A percentile compares a stretch with the other conserved stretches of the same genome.
These are phyloP conservation scores for Stemphylium vesicarium DNA, from an alignment of 2,329 filamentous ascomycete species.

Conservation along the genomic window DNA sequence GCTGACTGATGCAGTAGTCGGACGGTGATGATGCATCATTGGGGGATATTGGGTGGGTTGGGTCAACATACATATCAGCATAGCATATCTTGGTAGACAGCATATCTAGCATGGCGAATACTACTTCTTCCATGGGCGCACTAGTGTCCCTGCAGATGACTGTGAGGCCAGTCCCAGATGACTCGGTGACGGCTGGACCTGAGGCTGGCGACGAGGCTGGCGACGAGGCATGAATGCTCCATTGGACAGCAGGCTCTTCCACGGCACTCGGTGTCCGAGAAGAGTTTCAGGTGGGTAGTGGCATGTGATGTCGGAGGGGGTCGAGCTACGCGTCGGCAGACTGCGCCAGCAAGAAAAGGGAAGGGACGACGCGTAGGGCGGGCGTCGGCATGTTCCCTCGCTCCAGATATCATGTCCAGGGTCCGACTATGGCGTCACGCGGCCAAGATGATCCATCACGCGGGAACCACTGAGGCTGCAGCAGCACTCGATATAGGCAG, in stretches of 20 bases:
- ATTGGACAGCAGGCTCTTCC: conserved; percentile 11
- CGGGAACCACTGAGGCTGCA: conserved; percentile 20
- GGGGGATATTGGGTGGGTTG: conserved; percentile 3
- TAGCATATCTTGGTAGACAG: conserved; percentile 9
- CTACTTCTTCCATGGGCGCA: not conserved
- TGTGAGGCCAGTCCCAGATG: conserved; percentile 17
- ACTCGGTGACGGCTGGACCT: conserved; percentile 10
- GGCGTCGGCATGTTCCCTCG: not conserved
- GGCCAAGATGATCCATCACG: conserved; percentile 21
- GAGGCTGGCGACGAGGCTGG: not conserved
- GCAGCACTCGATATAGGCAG: conserved; percentile 7
- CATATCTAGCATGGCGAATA: conserved; percentile 5
- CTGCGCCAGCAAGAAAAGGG: not conserved
- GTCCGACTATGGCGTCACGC: conserved; percentile 20
- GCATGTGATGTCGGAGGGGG: conserved; percentile 13
- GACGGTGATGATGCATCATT: not conserved
- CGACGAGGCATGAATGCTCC: not conserved
- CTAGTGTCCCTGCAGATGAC: conserved; percentile 22
- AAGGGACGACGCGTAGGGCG: conserved; percentile 16
- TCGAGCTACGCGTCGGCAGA: conserved; percentile 7
- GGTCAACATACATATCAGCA: conserved; percentile 3
- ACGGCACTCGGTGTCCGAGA: conserved; percentile 6
- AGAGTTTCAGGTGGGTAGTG: conserved; percentile 9
- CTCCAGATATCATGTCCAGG: not conserved
- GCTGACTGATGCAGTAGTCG: conserved; percentile 31